A percentile compares a stretch with the other conserved stretches of the same genome.
Evolutionary conservation across 192 early-diverging fungal species (phyloP).

Genomic region (Funneliformis mosseae): DNA sequence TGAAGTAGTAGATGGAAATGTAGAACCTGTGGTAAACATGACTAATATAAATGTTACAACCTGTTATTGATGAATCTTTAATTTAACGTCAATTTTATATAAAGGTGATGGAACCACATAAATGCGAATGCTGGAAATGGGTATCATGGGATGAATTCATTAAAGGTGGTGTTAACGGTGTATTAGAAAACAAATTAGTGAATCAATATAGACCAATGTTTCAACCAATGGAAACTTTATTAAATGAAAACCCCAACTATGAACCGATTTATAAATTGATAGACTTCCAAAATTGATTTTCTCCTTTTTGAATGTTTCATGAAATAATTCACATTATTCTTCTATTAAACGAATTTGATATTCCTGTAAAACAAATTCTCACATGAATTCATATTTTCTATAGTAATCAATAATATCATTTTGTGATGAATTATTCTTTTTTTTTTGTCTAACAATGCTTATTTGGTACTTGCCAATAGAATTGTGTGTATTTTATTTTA

Average conservation of each 20-base stretch:
- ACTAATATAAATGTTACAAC: not conserved
- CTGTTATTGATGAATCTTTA: not conserved
- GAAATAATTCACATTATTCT: too few relatives aligned
- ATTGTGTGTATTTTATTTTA: too few relatives aligned
- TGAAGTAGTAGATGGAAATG: constrained; percentile 30
- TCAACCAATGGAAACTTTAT: constrained; percentile 8
- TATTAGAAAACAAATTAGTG: not conserved
- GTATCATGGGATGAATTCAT: constrained; percentile 36
- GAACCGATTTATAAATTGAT: not conserved
- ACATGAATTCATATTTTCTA: too few relatives aligned
- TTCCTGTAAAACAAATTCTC: too few relatives aligned
- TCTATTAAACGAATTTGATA: too few relatives aligned
- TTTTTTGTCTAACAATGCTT: too few relatives aligned
- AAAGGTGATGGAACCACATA: constrained; percentile 47
- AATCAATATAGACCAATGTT: constrained; percentile 30
- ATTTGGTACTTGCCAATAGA: too few relatives aligned
- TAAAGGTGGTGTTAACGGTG: not conserved
- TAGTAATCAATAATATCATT: too few relatives aligned
- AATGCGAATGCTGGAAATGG: constrained; percentile 49
- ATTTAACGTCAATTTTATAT: not conserved
- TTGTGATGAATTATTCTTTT: too few relatives aligned
- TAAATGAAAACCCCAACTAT: not conserved
- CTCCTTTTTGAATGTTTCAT: too few relatives aligned
- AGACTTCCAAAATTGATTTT: too few relatives aligned
- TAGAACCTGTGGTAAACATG: constrained; percentile 23